These are phyloP conservation scores for Neofusicoccum ribis DNA, from an alignment of 2,329 filamentous ascomycete species.

Conservation along the genomic window DNA sequence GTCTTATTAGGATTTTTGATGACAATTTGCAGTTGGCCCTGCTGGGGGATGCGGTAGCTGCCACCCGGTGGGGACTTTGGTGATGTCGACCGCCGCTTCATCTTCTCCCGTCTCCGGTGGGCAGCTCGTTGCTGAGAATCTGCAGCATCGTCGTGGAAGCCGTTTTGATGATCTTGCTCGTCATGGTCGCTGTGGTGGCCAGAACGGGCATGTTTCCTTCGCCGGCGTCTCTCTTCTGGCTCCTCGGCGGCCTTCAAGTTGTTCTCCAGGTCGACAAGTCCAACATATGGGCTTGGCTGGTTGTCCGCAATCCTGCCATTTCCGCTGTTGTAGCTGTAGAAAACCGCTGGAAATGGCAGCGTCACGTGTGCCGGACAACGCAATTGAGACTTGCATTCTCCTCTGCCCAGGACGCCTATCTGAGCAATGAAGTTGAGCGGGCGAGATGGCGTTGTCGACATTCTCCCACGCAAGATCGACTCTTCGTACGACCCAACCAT, in stretches of 20 bases:
- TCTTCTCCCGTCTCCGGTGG: slow-evolving; percentile 52
- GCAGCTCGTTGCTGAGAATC: slow-evolving; percentile 35
- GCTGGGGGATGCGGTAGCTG: slow-evolving; percentile 89
- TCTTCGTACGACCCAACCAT: slow-evolving; percentile 99
- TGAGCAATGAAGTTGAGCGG: slow-evolving; percentile 92
- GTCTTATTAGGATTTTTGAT: slow-evolving; percentile 99
- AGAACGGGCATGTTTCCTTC: slow-evolving; percentile 34
- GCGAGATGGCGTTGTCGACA: slow-evolving; percentile 94
- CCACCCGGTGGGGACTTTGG: slow-evolving; percentile 73
- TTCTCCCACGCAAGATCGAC: slow-evolving; percentile 88
- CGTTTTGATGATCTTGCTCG: slow-evolving; percentile 24
- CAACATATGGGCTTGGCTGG: slow-evolving; percentile 93
- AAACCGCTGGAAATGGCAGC: slow-evolving; percentile 88
- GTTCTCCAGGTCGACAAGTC: slow-evolving; percentile 87
- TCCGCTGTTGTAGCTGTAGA: slow-evolving; percentile 84
- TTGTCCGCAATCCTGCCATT: slow-evolving; percentile 71
- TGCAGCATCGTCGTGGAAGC: neutral
- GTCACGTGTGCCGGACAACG: slow-evolving; percentile 88
- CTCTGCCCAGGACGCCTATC: slow-evolving; percentile 87
- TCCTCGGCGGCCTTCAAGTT: slow-evolving; percentile 60
- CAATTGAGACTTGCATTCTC: slow-evolving; percentile 82
- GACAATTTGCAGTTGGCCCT: slow-evolving; percentile 92
- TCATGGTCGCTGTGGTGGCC: slow-evolving; percentile 33
- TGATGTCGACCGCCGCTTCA: slow-evolving; percentile 56
- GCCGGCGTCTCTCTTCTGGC: slow-evolving; percentile 41